Evolutionary conservation across 331 rosid species (phyloP).

Genomic region (Saraca asoca): DNA sequence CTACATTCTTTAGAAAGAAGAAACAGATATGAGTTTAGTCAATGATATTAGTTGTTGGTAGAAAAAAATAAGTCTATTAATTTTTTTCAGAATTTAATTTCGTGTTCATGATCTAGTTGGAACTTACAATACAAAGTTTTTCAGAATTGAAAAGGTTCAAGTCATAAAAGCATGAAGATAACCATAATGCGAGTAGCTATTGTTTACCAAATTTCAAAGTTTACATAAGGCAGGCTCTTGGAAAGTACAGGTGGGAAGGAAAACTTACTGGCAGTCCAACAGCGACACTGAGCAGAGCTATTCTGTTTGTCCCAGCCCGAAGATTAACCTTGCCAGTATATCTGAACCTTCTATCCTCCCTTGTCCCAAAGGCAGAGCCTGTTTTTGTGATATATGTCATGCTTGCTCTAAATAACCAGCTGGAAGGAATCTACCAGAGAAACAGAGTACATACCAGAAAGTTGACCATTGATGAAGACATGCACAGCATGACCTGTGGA

Average conservation of each 20-base stretch:
- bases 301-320: conserved; percentile 76
- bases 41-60: conserved; percentile 23
- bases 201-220: conserved; percentile 11
- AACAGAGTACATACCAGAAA: conserved; percentile 62
- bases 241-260: conserved; percentile 30
- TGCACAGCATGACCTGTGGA: conserved; percentile 97
- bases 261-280: conserved; percentile 91
- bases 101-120: background rate
- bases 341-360: conserved; percentile 81
- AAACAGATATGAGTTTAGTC: conserved; percentile 23
- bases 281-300: conserved; percentile 92
- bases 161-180: background rate
- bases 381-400: conserved; percentile 32
- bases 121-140: background rate
- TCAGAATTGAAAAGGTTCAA: conserved; percentile 7
- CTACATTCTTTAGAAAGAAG: conserved; percentile 66
- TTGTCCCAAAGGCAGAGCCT: conserved; percentile 93
- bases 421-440: conserved; percentile 32
- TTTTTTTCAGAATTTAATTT: background rate
- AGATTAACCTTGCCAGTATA: conserved; percentile 78
- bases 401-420: conserved; percentile 9
- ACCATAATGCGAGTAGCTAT: conserved; percentile 3
- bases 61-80: background rate
- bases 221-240: conserved; percentile 21
- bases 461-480: conserved; percentile 82